Evolutionary conservation across 2,329 filamentous ascomycete genomes (phyloP), one percentile per base, ranked within the genome.

Genomic region (Tolypocladium cylindrosporum): DNA sequence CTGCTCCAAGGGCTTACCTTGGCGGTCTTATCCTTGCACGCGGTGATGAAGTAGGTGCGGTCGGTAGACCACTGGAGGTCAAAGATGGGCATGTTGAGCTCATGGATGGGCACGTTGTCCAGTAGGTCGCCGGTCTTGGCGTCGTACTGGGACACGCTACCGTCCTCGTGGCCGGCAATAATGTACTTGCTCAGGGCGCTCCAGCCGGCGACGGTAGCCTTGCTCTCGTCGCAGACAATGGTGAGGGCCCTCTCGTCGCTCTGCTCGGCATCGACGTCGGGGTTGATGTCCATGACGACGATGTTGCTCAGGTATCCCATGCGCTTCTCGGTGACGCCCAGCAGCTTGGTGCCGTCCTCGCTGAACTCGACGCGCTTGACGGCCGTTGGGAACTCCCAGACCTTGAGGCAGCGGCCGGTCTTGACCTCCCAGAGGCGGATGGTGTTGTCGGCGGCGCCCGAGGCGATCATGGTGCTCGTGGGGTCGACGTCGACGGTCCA

Each of bases 401-500:
- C 90, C 86, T 97, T 97, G 70, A 99, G 83, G 72, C 90, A 88
- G 73, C 90, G 90, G 72, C 94, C 94, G 19, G 89, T 89, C 83
- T 91, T 89, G 73, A 97, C 83, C 72, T 99, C 91, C 94, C 94
- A 99, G 69, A 99, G 83, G 70, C 92, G 87, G 76, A 99, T 93
- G 51, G 93, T 97, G 82, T 97, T 97, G 80, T 99, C 94, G 75
- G 94, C 94, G 67, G 92, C 94, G 69, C 94, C 94, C 61, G 90
- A 95, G 71, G 93, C 94, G 71, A 97, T 87, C 71, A 99, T 85
- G 69, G 89, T 90, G 63, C 88, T 90, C 69, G 91, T 91, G 64
- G 93, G 92, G 78, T 96, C 90, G 71, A 96, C 88, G 72, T 99
- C 94, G 75, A 99, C 89, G 62, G 94, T 97, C 94, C 94, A 99